These are phyloP conservation scores for Sordariomycetes sp. DNA, from an alignment of 2,329 filamentous ascomycete species.

Conservation along the genomic window DNA sequence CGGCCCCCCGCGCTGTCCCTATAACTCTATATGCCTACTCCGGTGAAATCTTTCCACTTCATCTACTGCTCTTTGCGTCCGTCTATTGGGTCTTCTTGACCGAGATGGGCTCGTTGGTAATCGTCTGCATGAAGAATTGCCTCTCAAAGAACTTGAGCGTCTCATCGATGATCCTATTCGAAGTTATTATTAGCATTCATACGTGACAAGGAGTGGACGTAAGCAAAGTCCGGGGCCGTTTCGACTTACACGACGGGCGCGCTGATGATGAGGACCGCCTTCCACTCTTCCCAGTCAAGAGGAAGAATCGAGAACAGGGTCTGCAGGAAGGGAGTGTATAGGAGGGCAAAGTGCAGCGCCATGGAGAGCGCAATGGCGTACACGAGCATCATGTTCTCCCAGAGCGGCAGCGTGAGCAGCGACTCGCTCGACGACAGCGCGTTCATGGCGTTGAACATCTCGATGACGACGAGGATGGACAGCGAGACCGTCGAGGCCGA, in stretches of 20 bases:
- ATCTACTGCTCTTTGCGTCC: constrained; percentile 2
- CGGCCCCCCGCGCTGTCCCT: too few relatives aligned
- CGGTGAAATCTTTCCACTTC: neutral
- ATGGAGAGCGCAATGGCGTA: constrained; percentile 90
- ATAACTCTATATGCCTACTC: constrained; percentile 9
- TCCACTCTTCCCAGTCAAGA: constrained; percentile 77
- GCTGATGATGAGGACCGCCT: constrained; percentile 79
- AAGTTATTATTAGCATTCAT: neutral
- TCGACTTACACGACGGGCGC: constrained; percentile 76
- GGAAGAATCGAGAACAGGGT: constrained; percentile 82
- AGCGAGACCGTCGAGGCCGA: constrained; percentile 87
- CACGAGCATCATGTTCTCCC: constrained; percentile 97
- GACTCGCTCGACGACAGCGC: constrained; percentile 92
- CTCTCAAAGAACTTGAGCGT: constrained; percentile 67
- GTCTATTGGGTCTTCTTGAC: constrained; percentile 41
- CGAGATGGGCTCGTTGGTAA: constrained; percentile 20
- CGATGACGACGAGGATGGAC: constrained; percentile 87
- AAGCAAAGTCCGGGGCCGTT: neutral
- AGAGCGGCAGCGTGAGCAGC: constrained; percentile 83
- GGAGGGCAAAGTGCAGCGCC: constrained; percentile 83
- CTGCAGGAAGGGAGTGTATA: constrained; percentile 87
- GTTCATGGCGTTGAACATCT: constrained; percentile 99
- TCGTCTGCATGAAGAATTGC: constrained; percentile 45
- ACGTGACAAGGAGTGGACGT: neutral
- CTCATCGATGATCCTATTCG: constrained; percentile 63